phyloP scores from a whole-genome alignment of 1,284 basidiomycete species.

The Pascua guehoae region DNA sequence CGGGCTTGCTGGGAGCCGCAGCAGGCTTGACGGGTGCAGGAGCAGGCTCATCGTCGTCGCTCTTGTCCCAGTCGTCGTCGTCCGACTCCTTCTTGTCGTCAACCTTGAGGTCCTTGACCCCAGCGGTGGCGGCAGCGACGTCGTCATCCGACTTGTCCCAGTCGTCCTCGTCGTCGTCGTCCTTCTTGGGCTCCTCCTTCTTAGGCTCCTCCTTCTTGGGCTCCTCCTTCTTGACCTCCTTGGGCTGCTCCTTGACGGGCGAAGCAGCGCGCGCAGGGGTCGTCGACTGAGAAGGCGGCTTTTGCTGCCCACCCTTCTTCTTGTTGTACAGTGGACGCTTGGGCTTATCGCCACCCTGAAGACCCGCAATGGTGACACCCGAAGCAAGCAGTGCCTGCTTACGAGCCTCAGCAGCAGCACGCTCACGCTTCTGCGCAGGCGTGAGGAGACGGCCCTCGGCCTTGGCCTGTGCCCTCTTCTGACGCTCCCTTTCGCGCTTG shows the following conservation, averaged over 20 bases:
- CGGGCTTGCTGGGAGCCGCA: slow-evolving; percentile 13
- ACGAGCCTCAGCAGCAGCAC: slow-evolving; percentile 82
- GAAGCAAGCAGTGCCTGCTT: slow-evolving; percentile 81
- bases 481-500: slow-evolving; percentile 88
- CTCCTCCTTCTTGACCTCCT: slow-evolving; percentile 21
- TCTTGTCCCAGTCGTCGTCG: slow-evolving; percentile 80
- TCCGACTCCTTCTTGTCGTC: slow-evolving; percentile 35
- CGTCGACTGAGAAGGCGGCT: slow-evolving; percentile 29
- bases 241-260: slow-evolving; percentile 35
- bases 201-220: slow-evolving; percentile 19
- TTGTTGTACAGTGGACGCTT: slow-evolving; percentile 66
- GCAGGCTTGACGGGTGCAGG: slow-evolving; percentile 2
- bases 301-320: slow-evolving; percentile 55
- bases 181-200: slow-evolving; percentile 26
- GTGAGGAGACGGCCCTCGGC: slow-evolving; percentile 88
- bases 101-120: slow-evolving; percentile 40
- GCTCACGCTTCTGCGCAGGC: slow-evolving; percentile 94
- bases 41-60: slow-evolving; percentile 34
- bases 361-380: slow-evolving; percentile 84
- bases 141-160: slow-evolving; percentile 71
- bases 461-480: slow-evolving; percentile 64
- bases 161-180: slow-evolving; percentile 47
- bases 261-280: slow-evolving; percentile 46
- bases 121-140: slow-evolving; percentile 32
- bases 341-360: slow-evolving; percentile 54